These are phyloP conservation scores for Saturnispora mendoncae DNA, from an alignment of 805 yeast species.

Conservation along the genomic window DNA sequence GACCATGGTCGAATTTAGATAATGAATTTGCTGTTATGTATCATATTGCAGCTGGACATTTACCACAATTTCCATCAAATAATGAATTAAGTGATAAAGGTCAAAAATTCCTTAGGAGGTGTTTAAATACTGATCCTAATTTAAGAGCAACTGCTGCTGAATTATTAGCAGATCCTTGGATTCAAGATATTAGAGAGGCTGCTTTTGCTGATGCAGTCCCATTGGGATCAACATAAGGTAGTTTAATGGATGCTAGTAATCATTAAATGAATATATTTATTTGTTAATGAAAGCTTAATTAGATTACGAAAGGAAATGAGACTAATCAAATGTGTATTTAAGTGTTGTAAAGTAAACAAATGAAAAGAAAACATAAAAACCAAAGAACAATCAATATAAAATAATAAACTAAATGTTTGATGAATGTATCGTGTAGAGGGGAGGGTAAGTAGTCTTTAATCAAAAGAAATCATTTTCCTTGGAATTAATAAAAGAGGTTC, in stretches of 20 bases:
- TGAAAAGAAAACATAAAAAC: too few species aligned
- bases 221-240: conserved; percentile 4
- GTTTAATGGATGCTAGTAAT: not conserved
- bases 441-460: too few species aligned
- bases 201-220: conserved; percentile 47
- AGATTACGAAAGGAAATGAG: too few species aligned
- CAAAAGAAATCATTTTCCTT: too few species aligned
- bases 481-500: too few species aligned
- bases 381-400: too few species aligned
- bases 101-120: conserved; percentile 55
- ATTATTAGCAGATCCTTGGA: conserved; percentile 84
- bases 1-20: conserved; percentile 95
- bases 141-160: conserved; percentile 80
- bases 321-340: too few species aligned
- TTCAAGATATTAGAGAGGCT: conserved; percentile 55
- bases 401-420: not conserved
- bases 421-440: too few species aligned
- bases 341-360: too few species aligned
- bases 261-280: too few species aligned
- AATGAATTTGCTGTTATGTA: conserved; percentile 99
- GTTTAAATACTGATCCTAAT: conserved; percentile 76
- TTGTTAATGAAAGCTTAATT: too few species aligned
- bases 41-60: conserved; percentile 91
- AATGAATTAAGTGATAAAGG: conserved; percentile 78
- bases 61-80: conserved; percentile 71